These are phyloP conservation scores for Platanus orientalis DNA, from an alignment of 164 flowering plant genomes.

Conservation along the genomic window DNA sequence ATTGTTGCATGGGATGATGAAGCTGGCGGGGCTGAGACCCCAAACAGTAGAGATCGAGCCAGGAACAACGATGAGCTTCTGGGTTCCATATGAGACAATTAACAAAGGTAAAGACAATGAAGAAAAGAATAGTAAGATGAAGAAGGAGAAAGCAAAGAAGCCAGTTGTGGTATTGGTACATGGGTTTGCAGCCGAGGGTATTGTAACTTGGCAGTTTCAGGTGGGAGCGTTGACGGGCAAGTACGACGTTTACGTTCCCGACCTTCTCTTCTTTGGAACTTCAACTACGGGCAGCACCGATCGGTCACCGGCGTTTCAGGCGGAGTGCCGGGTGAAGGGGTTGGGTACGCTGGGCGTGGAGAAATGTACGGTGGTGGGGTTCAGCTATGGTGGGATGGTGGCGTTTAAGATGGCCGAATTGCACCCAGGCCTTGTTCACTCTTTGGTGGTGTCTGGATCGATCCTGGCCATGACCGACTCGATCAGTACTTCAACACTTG, in stretches of 20 bases:
- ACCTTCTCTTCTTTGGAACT: slow-evolving; percentile 76
- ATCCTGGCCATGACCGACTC: slow-evolving; percentile 65
- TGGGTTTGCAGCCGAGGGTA: slow-evolving; percentile 84
- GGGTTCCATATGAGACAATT: slow-evolving; percentile 64
- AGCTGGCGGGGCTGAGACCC: slow-evolving; percentile 66
- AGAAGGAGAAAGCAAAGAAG: slow-evolving; percentile 9
- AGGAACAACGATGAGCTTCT: slow-evolving; percentile 77
- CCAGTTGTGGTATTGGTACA: slow-evolving; percentile 64
- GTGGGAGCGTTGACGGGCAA: slow-evolving; percentile 57
- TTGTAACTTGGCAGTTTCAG: slow-evolving; percentile 91
- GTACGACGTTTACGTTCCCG: slow-evolving; percentile 67
- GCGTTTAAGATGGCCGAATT: slow-evolving; percentile 67
- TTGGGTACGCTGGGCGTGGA: slow-evolving; percentile 54
- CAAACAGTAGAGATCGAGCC: slow-evolving; percentile 58
- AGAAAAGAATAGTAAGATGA: slow-evolving; percentile 20
- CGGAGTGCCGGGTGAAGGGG: slow-evolving; percentile 52
- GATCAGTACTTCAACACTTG: slow-evolving; percentile 32
- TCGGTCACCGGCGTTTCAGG: slow-evolving; percentile 66
- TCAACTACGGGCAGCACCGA: slow-evolving; percentile 43
- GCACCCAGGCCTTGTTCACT: slow-evolving; percentile 50
- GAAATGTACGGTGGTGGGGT: slow-evolving; percentile 62
- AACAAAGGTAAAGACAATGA: slow-evolving; percentile 1
- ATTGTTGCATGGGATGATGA: slow-evolving; percentile 67
- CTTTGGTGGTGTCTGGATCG: slow-evolving; percentile 73
- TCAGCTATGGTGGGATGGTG: slow-evolving; percentile 92